A percentile compares a stretch with the other conserved stretches of the same genome.
These are phyloP conservation scores for Calonectria multiphialidica DNA, from an alignment of 2,329 filamentous ascomycete genomes.

Conservation along the genomic window DNA sequence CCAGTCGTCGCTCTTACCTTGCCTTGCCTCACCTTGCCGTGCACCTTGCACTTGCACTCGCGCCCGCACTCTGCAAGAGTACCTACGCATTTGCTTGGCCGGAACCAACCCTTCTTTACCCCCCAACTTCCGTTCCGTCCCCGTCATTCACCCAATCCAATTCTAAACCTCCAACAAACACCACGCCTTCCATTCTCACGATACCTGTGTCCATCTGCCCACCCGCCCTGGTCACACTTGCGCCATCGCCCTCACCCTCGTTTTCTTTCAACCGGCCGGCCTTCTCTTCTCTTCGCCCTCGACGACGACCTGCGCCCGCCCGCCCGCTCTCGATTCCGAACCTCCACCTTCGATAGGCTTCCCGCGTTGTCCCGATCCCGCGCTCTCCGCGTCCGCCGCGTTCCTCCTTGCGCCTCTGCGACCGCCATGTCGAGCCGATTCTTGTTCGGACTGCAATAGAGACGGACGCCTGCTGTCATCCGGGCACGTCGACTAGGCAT, in stretches of 20 bases:
- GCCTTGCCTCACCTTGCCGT: constrained; percentile 26
- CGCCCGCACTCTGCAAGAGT: constrained; percentile 17
- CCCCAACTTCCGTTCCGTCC: constrained; percentile 39
- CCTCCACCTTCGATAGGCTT: not conserved
- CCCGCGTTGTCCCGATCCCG: constrained; percentile 32
- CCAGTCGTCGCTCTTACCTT: constrained; percentile 24
- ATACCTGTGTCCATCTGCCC: constrained; percentile 28
- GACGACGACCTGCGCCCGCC: constrained; percentile 9
- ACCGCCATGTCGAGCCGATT: constrained; percentile 48
- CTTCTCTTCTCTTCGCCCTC: not conserved
- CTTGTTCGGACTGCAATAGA: constrained; percentile 47
- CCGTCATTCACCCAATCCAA: constrained; percentile 30
- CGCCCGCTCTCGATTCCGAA: constrained; percentile 15
- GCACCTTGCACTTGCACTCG: constrained; percentile 33
- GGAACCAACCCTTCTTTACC: constrained; percentile 39
- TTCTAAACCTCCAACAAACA: constrained; percentile 39
- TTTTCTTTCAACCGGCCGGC: not conserved
- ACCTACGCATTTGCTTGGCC: constrained; percentile 23
- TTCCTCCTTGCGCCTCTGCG: constrained; percentile 24
- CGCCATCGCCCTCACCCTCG: constrained; percentile 21
- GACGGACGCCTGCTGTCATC: constrained; percentile 46
- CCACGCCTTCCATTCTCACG: constrained; percentile 38
- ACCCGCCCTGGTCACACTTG: constrained; percentile 20
- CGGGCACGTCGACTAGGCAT: constrained; percentile 46
- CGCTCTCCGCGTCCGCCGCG: constrained; percentile 26